Percentiles rank a stretch among this genome's conserved stretches.
These are phyloP conservation scores for Kuraishia piskuri DNA, from an alignment of 805 yeast species.

Conservation along the genomic window DNA sequence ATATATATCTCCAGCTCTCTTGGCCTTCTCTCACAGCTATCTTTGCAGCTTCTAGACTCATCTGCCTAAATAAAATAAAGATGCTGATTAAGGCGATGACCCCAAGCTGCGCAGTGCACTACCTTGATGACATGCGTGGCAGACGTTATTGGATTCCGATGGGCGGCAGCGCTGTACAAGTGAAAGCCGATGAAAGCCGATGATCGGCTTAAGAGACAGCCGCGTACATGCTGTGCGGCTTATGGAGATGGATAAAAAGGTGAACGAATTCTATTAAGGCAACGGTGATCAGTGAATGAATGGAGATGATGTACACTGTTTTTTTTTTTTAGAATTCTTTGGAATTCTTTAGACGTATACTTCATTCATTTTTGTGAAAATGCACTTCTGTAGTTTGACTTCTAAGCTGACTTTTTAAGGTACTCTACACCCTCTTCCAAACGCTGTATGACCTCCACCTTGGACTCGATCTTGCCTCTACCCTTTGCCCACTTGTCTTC, in stretches of 20 bases:
- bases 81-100: neutral
- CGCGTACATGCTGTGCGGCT: neutral
- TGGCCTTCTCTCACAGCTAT: neutral
- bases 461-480: neutral
- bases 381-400: neutral
- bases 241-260: neutral
- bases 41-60: neutral
- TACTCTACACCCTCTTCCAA: slow-evolving; percentile 3
- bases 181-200: neutral
- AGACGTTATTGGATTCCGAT: neutral
- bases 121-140: neutral
- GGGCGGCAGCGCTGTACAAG: neutral
- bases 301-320: too few relatives aligned
- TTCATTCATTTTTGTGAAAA: too few relatives aligned
- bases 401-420: slow-evolving; percentile 1
- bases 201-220: neutral
- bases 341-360: too few relatives aligned
- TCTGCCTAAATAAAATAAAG: neutral
- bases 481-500: neutral
- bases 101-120: neutral
- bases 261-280: too few relatives aligned
- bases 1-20: too few relatives aligned
- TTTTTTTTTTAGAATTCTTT: too few relatives aligned
- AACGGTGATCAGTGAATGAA: too few relatives aligned
- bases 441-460: slow-evolving; percentile 2